These are phyloP conservation scores for Cryphonectria japonica DNA, from an alignment of 2,329 filamentous ascomycete species.

Conservation along the genomic window DNA sequence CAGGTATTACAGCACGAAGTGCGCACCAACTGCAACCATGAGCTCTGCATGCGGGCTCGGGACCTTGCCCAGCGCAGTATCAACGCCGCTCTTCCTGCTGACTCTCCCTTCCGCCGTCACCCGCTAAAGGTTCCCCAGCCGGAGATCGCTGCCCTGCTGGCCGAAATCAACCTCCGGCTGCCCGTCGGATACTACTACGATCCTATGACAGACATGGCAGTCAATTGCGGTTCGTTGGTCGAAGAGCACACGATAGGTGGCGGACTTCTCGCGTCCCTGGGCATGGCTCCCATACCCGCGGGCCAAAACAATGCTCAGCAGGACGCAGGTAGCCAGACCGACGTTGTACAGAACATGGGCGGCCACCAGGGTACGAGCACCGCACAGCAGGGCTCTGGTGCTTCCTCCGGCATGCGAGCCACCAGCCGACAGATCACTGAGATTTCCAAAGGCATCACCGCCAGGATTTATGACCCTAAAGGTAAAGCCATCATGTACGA, in stretches of 20 bases:
- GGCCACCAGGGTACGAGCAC: not conserved
- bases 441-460: not conserved
- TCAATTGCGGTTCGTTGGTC: not conserved
- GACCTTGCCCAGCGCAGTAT: conserved; percentile 4
- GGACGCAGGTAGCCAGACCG: not conserved
- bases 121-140: conserved; percentile 4
- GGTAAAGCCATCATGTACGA: not conserved
- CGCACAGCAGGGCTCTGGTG: not conserved
- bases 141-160: conserved; percentile 12
- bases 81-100: not conserved
- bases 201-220: conserved; percentile 2
- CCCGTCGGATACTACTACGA: conserved; percentile 12
- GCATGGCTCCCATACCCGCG: not conserved
- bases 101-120: not conserved
- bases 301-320: not conserved
- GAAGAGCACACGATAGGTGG: not conserved
- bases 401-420: not conserved
- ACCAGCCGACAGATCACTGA: not conserved
- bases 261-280: not conserved
- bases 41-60: not conserved
- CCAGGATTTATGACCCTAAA: not conserved
- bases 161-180: conserved; percentile 33
- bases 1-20: not conserved
- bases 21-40: not conserved
- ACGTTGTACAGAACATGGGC: not conserved